Base-by-base conservation (phyloP, 257 asterid genomes). In the Nicotiana attenuata region DNA sequence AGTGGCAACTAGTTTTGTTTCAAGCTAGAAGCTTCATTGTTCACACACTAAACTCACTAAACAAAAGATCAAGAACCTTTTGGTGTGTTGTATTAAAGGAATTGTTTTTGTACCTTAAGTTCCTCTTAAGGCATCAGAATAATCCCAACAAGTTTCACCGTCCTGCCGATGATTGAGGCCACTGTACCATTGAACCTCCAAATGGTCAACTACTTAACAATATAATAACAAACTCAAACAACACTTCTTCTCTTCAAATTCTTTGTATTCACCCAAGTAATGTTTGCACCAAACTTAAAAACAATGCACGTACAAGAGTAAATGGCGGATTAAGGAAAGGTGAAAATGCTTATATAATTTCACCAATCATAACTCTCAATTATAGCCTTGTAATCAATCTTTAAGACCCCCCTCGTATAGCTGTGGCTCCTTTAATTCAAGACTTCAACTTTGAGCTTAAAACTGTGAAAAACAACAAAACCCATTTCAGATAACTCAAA, bases 81-180 rank as follows among this genome's bases (percentile, higher is more conserved):
- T 52, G 19, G 57, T 13, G 19, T 52, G 57, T 52, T 52, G 57
- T 52, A 52, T 52, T 15, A 52, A 60, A 56, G 53, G 68, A 45
- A 41, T 68, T 65, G 5, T 29, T 61, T 60, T 50, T 80, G 83
- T 83, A 91, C 92, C 94, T 89, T 89, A 89, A 88, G 83, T 87
- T 82, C 17, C 85, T 85, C 84, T 83, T 31, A 86, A 87, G 87
- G 79, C 81, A 86, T 85, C 76, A 84, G 80, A 64, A 16, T 79
- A 89, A 86, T 86, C 86, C 92, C 90, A 86, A 89, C 90, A 90
- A 61, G 45, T 86, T 86, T 65, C 96, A 95, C 97, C 95, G 75
- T 92, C 90, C 85, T 81, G 73, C 96, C 93, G 88, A 77, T 26
- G 89, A 89, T 86, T 90, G 38, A 67, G 97, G 95, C 75, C 79